Evolutionary conservation across 1,284 basidiomycete genomes (phyloP).

Genomic region (Fistulina hepatica): DNA sequence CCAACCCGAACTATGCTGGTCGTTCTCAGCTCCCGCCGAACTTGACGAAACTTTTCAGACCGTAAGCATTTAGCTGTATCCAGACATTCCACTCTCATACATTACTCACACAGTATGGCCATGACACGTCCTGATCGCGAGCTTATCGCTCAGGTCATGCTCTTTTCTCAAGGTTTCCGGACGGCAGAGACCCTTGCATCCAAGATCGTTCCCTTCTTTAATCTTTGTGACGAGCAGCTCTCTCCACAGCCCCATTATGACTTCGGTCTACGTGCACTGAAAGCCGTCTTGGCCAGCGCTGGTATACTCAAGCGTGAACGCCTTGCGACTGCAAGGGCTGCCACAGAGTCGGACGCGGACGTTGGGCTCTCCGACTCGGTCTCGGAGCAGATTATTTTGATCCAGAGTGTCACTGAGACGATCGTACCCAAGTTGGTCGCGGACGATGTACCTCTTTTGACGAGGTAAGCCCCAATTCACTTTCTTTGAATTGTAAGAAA

Average conservation of each 20-base stretch:
- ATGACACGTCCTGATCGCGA: constrained; percentile 99
- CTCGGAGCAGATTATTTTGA: constrained; percentile 92
- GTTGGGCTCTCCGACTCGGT: constrained; percentile 56
- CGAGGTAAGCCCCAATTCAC: constrained; percentile 52
- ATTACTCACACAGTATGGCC: constrained; percentile 65
- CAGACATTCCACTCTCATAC: constrained; percentile 9
- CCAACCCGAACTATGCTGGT: constrained; percentile 97
- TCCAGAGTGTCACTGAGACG: constrained; percentile 98
- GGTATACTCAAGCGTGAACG: constrained; percentile 96
- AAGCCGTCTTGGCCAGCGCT: constrained; percentile 92
- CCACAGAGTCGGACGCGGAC: constrained; percentile 32
- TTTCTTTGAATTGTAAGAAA: constrained; percentile 2
- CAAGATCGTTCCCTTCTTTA: constrained; percentile 99
- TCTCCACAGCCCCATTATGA: constrained; percentile 98
- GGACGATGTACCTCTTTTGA: constrained; percentile 91
- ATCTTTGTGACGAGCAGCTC: constrained; percentile 93
- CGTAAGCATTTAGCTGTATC: constrained; percentile 42
- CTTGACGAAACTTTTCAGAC: constrained; percentile 89
- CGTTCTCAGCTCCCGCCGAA: constrained; percentile 96
- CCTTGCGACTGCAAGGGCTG: constrained; percentile 38
- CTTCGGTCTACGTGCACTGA: constrained; percentile 95
- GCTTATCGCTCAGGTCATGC: constrained; percentile 97
- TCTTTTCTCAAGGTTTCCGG: constrained; percentile 99
- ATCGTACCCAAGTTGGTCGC: constrained; percentile 98
- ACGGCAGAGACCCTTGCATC: constrained; percentile 93